Evolutionary conservation across 257 asterid genomes (phyloP), one percentile per base, ranked within the genome.

Genomic region (Cruciata laevipes): DNA sequence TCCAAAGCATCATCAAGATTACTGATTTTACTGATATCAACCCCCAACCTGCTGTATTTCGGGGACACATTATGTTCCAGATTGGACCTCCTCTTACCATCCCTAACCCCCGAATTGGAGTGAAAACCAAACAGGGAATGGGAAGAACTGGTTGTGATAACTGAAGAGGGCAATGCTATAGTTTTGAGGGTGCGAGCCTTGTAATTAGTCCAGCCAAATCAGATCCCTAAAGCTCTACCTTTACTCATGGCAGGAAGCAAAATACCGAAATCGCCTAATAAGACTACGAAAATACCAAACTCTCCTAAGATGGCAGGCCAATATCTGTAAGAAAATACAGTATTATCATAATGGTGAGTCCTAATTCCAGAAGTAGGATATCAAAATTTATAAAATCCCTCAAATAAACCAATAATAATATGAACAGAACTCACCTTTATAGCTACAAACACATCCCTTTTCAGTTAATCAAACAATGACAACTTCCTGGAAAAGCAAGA

Each of bases 1-100:
- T 17, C 32, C 47, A 76, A n/a, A 5, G 84, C 79, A 61, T 77
- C 79, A 16, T 71, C 61, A 9, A 67, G 25, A 31, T 11, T 25
- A 17, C 51, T 7, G 10, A 65, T 24, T 20, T 30, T 27, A 65
- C 20, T 7, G 1, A 61, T 63, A 38, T 18, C 14, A 31, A 17
- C 20, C 66, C 66, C 37, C 67, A 63, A 3, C 49, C 31, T 0
- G 30, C 31, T 0, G 16, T 25, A 14, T n/a, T 20, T 3, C 8
- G 49, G 49, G 49, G 13, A 9, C 11, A 40, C 49, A 40, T 40
- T 12, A 11, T 33, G 38, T 33, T 33, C 6, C 52, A 12, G 52
- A 14, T 44, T 14, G 52, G 52, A 47, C 23, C 2, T 37, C 31
- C n/a, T 37, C 31, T 9, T 25, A 63, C 49, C 49, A 11, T 12